A percentile compares a stretch with the other conserved stretches of the same genome.
phyloP scores from a whole-genome alignment of 2,329 filamentous ascomycete species.

The Emmonsia crescens region DNA sequence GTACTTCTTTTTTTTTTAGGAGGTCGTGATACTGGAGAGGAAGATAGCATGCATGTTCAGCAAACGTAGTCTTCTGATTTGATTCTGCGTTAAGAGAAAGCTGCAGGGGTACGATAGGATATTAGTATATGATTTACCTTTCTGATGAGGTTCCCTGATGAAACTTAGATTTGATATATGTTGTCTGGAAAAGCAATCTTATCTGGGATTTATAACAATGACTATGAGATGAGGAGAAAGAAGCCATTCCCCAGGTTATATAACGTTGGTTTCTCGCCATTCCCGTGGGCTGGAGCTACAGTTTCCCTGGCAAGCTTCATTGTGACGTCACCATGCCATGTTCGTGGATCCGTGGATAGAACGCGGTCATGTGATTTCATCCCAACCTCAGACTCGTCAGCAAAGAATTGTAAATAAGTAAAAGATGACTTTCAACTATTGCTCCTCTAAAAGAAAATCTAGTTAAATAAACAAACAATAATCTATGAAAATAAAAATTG shows the following conservation, averaged over 20 bases:
- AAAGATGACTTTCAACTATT: neutral
- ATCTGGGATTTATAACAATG: neutral
- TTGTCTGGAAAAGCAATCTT: neutral
- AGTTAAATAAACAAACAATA: neutral
- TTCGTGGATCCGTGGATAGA: neutral
- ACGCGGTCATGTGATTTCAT: neutral
- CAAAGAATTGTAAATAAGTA: too few species aligned
- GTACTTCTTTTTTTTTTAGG: neutral
- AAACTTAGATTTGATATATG: neutral
- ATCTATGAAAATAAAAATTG: neutral
- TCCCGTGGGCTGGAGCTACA: neutral
- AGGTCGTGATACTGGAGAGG: neutral
- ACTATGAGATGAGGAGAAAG: neutral
- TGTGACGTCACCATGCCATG: conserved; percentile 6
- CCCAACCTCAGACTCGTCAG: too few species aligned
- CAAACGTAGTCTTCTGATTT: neutral
- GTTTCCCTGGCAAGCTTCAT: conserved; percentile 14
- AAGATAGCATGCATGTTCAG: neutral
- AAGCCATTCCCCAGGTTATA: neutral
- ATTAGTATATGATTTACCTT: neutral
- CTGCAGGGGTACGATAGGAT: neutral
- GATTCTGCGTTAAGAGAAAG: neutral
- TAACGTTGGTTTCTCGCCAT: neutral
- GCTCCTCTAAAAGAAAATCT: neutral
- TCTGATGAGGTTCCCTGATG: neutral